Evolutionary conservation across 805 yeast species (phyloP), one percentile per base, ranked within the genome.

Genomic region (Starmerella stellata): DNA sequence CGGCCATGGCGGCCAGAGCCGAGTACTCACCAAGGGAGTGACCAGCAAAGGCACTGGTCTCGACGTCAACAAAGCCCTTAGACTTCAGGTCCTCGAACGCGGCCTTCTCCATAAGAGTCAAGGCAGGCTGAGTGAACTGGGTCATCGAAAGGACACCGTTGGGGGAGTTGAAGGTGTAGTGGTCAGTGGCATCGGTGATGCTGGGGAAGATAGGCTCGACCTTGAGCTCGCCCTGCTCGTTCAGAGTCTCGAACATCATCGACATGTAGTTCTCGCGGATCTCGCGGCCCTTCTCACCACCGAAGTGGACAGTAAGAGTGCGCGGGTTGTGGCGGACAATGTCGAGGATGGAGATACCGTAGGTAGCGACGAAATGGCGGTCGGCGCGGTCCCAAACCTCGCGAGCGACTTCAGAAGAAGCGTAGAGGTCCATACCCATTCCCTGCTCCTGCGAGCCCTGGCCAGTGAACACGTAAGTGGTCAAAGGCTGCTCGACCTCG

Each of bases 361-460:
- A 90, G 59, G 87, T 85, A 56, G 74, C 68, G 57, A 82, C 68
- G 68, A 92, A 90, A 63, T 92, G 98, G 42, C 62, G 60, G 59
- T 90, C 98, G 45, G 99, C 99, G 59, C 82, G 78, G 61, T 90
- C 96, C 98, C 99, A 90, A 46, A 90, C 95, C 47, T 72, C 74
- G 54, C 75, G 75, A 38, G 99, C 98, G 59, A 90, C 95, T 23
- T 73, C 83, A 37, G 94, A 79, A 31, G 78, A 69, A 48, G 75
- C 75, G 62, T 90, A 90, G 58, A 90, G 71, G 61, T 90, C 98
- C 99, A 90, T 90, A 70, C 99, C 98, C 99, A 90, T 90, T 60
- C 95, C 95, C 68, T 92, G 98, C 63, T 92, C 98, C 65, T 90
- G 99, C 44, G 98, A 87, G 61, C 99, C 99, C 69, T 90, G 99